phyloP scores from a whole-genome alignment of 306 rosid species.

The Cicer yamashitae region DNA sequence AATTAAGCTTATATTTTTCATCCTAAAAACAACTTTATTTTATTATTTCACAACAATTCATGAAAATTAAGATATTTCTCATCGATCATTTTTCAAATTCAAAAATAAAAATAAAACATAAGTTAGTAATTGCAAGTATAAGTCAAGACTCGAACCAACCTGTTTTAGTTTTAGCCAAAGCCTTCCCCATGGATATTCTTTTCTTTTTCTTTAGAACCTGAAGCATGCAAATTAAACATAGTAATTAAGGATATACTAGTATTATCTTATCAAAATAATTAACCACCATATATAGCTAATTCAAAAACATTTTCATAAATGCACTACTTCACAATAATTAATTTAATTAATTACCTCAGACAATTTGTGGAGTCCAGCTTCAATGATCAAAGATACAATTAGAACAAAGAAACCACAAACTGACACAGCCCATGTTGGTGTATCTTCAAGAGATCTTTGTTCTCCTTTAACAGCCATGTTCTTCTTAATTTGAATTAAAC shows the following conservation, averaged over 20 bases:
- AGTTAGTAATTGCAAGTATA: neutral
- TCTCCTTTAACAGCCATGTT: neutral
- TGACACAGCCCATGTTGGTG: slow-evolving; percentile 77
- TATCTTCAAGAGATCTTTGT: slow-evolving; percentile 57
- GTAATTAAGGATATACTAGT: too few relatives aligned
- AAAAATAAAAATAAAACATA: neutral
- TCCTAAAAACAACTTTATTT: neutral
- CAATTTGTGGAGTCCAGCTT: slow-evolving; percentile 54
- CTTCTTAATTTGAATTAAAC: neutral
- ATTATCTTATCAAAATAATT: too few relatives aligned
- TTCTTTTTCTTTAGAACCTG: slow-evolving; percentile 56
- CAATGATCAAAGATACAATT: slow-evolving; percentile 56
- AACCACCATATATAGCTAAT: too few relatives aligned
- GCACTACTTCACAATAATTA: neutral
- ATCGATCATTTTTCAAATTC: neutral
- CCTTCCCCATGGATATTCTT: slow-evolving; percentile 58
- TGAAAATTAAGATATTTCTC: neutral
- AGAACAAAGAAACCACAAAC: slow-evolving; percentile 53
- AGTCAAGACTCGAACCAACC: slow-evolving; percentile 36
- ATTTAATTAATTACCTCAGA: slow-evolving; percentile 43
- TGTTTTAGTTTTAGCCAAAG: slow-evolving; percentile 61
- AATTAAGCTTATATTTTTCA: neutral
- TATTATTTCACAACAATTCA: too few relatives aligned
- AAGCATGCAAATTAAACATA: neutral
- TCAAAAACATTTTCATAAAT: neutral